These are phyloP conservation scores for Solanum hybrid DNA, from an alignment of 305 asterid species.

Conservation along the genomic window DNA sequence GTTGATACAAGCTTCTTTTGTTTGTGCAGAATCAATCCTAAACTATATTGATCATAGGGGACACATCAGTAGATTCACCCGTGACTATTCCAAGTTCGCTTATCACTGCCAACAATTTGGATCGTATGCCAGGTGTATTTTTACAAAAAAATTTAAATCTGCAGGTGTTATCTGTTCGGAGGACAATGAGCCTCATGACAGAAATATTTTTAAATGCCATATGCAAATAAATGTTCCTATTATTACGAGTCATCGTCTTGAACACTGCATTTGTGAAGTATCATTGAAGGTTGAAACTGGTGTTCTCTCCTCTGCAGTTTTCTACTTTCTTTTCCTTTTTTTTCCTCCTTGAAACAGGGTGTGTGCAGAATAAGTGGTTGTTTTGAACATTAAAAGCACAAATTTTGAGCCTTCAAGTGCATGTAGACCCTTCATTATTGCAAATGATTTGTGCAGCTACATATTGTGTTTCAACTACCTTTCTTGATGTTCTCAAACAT, in stretches of 20 bases:
- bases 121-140: conserved; percentile 54
- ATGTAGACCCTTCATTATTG: neutral
- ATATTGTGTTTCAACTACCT: conserved; percentile 7
- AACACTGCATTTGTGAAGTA: neutral
- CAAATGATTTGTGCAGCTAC: neutral
- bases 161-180: neutral
- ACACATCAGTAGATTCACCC: conserved; percentile 13
- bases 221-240: neutral
- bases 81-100: conserved; percentile 42
- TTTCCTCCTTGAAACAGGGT: neutral
- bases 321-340: neutral
- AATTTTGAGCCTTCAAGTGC: neutral
- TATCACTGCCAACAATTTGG: conserved; percentile 78
- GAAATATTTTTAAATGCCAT: neutral
- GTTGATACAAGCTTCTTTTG: neutral
- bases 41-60: conserved; percentile 38
- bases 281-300: neutral
- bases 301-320: neutral
- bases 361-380: neutral
- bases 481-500: neutral
- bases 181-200: neutral
- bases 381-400: neutral
- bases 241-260: neutral
- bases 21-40: conserved; percentile 49
- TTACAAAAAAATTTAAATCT: neutral